A percentile compares a stretch with the other conserved stretches of the same genome.
These are phyloP conservation scores for Asterophora parasitica DNA, from an alignment of 768 basidiomycete species.

Conservation along the genomic window DNA sequence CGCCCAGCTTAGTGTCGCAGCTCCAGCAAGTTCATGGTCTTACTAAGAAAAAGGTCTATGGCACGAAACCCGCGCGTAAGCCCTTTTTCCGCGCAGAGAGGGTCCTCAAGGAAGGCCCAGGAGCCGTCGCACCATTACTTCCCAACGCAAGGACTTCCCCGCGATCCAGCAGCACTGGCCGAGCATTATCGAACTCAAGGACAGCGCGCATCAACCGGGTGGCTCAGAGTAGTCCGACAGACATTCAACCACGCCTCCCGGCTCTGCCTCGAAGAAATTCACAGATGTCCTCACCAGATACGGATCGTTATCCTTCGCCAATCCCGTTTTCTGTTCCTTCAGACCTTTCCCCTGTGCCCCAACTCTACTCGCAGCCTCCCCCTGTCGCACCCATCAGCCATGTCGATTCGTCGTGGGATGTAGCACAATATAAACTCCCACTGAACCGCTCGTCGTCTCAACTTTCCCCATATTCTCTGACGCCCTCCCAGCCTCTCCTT, in stretches of 20 bases:
- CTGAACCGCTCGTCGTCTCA: constrained; percentile 7
- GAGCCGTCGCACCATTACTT: constrained; percentile 24
- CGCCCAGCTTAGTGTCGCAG: constrained; percentile 54
- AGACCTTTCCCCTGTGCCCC: constrained; percentile 15
- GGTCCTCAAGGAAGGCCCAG: constrained; percentile 25
- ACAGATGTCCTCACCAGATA: constrained; percentile 33
- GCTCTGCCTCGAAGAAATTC: constrained; percentile 28
- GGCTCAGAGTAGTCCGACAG: constrained; percentile 29
- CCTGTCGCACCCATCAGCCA: constrained; percentile 4
- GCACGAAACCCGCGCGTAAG: constrained; percentile 40
- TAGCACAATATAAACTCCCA: constrained; percentile 7
- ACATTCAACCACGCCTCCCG: constrained; percentile 26
- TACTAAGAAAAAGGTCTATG: constrained; percentile 66
- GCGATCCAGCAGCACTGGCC: constrained; percentile 24
- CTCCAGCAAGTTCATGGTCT: constrained; percentile 66
- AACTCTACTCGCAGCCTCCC: constrained; percentile 8
- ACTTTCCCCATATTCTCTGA: neutral
- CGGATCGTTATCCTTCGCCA: constrained; percentile 21
- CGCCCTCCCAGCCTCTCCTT: neutral
- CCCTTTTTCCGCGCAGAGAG: constrained; percentile 55
- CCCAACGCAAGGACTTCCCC: constrained; percentile 13
- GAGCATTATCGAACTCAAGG: constrained; percentile 28
- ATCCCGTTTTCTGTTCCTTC: constrained; percentile 12
- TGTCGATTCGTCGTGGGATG: constrained; percentile 6
- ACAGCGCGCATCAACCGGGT: constrained; percentile 30